A percentile compares a stretch with the other conserved stretches of the same genome.
These are phyloP conservation scores for Ilex aquifolium DNA, from an alignment of 257 asterid genomes.

Conservation along the genomic window DNA sequence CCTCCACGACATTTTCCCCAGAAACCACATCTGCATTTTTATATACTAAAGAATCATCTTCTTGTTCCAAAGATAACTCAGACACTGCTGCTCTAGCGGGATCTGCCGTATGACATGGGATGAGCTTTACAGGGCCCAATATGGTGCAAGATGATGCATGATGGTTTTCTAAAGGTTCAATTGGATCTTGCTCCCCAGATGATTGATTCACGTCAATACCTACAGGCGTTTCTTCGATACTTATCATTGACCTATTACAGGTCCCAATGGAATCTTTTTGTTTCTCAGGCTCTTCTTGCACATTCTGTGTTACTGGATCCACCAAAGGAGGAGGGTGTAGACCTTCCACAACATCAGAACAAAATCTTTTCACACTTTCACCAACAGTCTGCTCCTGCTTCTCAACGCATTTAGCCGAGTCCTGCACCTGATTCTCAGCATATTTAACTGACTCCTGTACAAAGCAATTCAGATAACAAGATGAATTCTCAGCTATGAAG, in stretches of 20 bases:
- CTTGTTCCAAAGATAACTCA: conserved; percentile 16
- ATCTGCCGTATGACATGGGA: conserved; percentile 10
- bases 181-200: conserved; percentile 15
- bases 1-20: conserved; percentile 16
- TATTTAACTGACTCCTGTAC: conserved; percentile 48
- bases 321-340: conserved; percentile 25
- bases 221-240: conserved; percentile 9
- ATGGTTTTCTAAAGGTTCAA: conserved; percentile 5
- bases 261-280: conserved; percentile 11
- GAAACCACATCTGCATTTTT: conserved; percentile 12
- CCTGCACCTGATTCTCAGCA: conserved; percentile 66
- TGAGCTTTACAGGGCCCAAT: conserved; percentile 6
- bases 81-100: conserved; percentile 18
- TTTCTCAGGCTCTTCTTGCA: conserved; percentile 10
- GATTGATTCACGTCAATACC: conserved; percentile 13
- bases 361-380: conserved; percentile 43
- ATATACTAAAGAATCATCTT: conserved; percentile 7
- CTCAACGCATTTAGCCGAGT: conserved; percentile 48
- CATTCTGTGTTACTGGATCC: conserved; percentile 14
- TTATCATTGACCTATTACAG: conserved; percentile 7
- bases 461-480: conserved; percentile 11
- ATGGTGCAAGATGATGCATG: conserved; percentile 7
- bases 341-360: conserved; percentile 49
- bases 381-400: conserved; percentile 60
- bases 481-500: neutral